phyloP scores from a whole-genome alignment of 2,329 filamentous ascomycete species.

The Hirsutella minnesotensis region DNA sequence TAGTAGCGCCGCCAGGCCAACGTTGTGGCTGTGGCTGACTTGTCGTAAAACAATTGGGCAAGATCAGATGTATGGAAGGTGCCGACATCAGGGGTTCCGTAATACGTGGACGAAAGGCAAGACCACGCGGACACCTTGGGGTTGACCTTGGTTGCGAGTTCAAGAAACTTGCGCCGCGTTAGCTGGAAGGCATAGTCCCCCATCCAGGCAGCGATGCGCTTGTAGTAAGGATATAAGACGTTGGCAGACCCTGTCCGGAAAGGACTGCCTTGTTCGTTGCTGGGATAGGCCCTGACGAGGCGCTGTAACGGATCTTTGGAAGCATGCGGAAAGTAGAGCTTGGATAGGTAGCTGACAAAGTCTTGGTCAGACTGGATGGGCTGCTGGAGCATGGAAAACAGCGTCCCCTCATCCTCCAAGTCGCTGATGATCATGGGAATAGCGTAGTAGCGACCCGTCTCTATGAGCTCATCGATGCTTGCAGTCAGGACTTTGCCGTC shows the following conservation, averaged over 20 bases:
- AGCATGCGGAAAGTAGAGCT: constrained; percentile 48
- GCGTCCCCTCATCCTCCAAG: constrained; percentile 70
- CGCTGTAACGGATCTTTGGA: too few relatives aligned
- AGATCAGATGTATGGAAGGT: constrained; percentile 3
- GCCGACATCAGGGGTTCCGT: background rate
- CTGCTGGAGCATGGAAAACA: constrained; percentile 58
- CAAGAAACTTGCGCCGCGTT: constrained; percentile 1
- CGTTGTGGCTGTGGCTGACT: background rate
- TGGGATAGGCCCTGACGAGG: background rate
- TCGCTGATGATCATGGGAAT: constrained; percentile 51
- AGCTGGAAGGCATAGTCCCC: constrained; percentile 4
- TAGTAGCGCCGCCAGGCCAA: background rate
- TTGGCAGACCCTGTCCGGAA: constrained; percentile 45
- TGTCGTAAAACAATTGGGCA: background rate
- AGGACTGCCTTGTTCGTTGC: constrained; percentile 33
- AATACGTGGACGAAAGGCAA: constrained; percentile 1
- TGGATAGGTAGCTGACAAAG: constrained; percentile 50
- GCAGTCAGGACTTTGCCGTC: constrained; percentile 51
- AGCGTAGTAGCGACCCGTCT: constrained; percentile 33
- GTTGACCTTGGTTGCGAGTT: background rate
- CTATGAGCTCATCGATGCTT: constrained; percentile 48
- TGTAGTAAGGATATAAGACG: constrained; percentile 53
- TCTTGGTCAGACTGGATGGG: constrained; percentile 52
- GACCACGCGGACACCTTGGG: constrained; percentile 3
- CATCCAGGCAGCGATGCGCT: constrained; percentile 40